These are phyloP conservation scores for Aquilaria agallochum DNA, from an alignment of 441 rosid species.

Conservation along the genomic window DNA sequence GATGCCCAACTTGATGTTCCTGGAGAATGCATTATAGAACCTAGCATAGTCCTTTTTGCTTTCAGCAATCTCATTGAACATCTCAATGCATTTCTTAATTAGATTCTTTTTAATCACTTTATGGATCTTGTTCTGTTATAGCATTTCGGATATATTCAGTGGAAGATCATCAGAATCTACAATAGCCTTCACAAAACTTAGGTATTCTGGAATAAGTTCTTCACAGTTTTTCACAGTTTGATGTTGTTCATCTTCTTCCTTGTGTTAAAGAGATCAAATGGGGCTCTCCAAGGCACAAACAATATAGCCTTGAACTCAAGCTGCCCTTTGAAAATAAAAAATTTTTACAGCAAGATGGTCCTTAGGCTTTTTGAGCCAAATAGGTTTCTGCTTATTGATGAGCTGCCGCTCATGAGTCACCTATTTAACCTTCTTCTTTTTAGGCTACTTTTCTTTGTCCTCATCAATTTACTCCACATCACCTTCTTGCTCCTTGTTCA, in stretches of 20 bases:
- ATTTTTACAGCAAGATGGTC: constrained; percentile 83
- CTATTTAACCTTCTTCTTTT: constrained; percentile 91
- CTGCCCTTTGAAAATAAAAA: constrained; percentile 93
- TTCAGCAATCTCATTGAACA: constrained; percentile 88
- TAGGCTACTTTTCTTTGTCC: constrained; percentile 63
- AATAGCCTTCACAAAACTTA: constrained; percentile 77
- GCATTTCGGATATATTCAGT: constrained; percentile 82
- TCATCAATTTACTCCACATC: constrained; percentile 76
- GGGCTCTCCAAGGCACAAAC: constrained; percentile 65
- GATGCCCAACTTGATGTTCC: constrained; percentile 81
- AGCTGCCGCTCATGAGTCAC: constrained; percentile 80
- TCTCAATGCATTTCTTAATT: constrained; percentile 88
- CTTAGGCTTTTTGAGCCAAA: constrained; percentile 86
- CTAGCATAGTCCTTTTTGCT: constrained; percentile 90
- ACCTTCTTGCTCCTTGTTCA: constrained; percentile 69
- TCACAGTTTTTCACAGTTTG: constrained; percentile 98
- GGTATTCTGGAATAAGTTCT: constrained; percentile 80
- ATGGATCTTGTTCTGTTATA: constrained; percentile 88
- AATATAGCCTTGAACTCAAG: constrained; percentile 92
- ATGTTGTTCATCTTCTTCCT: constrained; percentile 89
- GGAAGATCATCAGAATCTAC: constrained; percentile 93
- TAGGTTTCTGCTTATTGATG: constrained; percentile 87
- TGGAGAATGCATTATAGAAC: constrained; percentile 82
- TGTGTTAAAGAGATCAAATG: constrained; percentile 82
- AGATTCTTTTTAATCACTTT: constrained; percentile 90